Evolutionary conservation across 2,329 filamentous ascomycete species (phyloP), one percentile per base, ranked within the genome.

Genomic region (Venturia carpophila): DNA sequence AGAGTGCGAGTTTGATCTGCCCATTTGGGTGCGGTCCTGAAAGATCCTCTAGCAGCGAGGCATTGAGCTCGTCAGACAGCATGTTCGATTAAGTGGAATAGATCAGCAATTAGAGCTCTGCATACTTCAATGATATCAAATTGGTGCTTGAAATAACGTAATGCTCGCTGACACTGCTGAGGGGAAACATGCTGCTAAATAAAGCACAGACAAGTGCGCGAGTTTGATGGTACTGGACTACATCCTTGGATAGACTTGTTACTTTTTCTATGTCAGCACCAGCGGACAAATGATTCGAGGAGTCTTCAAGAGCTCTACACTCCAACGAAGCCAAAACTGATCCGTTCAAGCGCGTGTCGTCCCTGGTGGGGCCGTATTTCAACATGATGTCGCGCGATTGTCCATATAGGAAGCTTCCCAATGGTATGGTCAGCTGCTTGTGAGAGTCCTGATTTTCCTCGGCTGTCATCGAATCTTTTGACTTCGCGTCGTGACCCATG

Each of bases 361-460:
- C 6, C 4, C 6, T 13, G n/a, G 30, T 15, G 11, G 47, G 9
- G 2, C 27, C n/a, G 37, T 55, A 64, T 64, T 55, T 64, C 7
- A 87, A 72, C 67, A 80, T 81, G 30, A 87, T 73, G 65, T 86
- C 83, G 3, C 84, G 79, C 0, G 83, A 80, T 66, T 87, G 84
- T n/a, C 83, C 84, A 64, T 83, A 87, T 67, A 85, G 84, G 0
- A 87, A 66, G 68, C 80, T 84, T 2, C 82, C 67, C 3, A 85
- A 71, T 0, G 71, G 64, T 30, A 84, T 73, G 0, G 70, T 76
- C 34, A 83, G 47, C 41, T 47, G 39, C n/a, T 45, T 39, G 42
- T 62, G 58, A 37, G 21, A 37, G 2, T 21, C 27, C 13, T 41
- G 41, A 10, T 30, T 39, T 39, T 30, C 27, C 21, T 62, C 39